A percentile compares a stretch with the other conserved stretches of the same genome.
Evolutionary conservation across 2,329 filamentous ascomycete species (phyloP).

Genomic region (Stylonectria norvegica): DNA sequence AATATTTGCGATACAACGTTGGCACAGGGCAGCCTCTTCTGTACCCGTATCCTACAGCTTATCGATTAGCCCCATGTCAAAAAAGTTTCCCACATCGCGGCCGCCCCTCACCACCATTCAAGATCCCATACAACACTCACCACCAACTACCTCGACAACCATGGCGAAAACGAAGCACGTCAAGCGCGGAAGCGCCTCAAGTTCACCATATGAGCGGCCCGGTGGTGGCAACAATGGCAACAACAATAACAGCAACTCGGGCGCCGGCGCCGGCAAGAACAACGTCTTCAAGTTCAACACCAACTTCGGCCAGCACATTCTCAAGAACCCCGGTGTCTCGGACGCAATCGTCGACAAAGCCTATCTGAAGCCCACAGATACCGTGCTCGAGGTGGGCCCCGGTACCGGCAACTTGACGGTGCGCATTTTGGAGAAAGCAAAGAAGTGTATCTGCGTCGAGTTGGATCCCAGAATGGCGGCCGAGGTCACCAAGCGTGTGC

Average conservation of each 20-base stretch:
- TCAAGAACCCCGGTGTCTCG: conserved; percentile 86
- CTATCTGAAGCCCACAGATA: conserved; percentile 82
- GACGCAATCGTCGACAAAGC: conserved; percentile 72
- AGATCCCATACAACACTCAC: conserved; percentile 7
- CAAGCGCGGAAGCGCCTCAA: conserved; percentile 50
- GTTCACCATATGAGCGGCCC: conserved; percentile 42
- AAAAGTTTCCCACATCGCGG: conserved; percentile 22
- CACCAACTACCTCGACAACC: conserved; percentile 9
- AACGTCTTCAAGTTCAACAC: conserved; percentile 98
- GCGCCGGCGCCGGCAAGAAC: conserved; percentile 47
- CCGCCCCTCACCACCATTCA: conserved; percentile 20
- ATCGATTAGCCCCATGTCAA: conserved; percentile 20
- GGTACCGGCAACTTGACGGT: conserved; percentile 88
- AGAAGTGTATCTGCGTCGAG: conserved; percentile 80
- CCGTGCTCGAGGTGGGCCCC: conserved; percentile 88
- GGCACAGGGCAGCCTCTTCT: not conserved
- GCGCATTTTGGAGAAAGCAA: conserved; percentile 81
- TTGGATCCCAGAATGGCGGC: conserved; percentile 95
- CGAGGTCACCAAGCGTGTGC: conserved; percentile 89
- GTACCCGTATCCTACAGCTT: conserved; percentile 3
- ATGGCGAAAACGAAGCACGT: conserved; percentile 54
- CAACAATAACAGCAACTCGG: conserved; percentile 4
- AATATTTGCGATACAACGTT: too few relatives aligned
- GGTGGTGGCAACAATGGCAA: conserved; percentile 16
- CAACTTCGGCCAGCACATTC: conserved; percentile 79